Evolutionary conservation across 2,329 filamentous ascomycete species (phyloP), one percentile per base, ranked within the genome.

Genomic region (Verticillium alfalfae): DNA sequence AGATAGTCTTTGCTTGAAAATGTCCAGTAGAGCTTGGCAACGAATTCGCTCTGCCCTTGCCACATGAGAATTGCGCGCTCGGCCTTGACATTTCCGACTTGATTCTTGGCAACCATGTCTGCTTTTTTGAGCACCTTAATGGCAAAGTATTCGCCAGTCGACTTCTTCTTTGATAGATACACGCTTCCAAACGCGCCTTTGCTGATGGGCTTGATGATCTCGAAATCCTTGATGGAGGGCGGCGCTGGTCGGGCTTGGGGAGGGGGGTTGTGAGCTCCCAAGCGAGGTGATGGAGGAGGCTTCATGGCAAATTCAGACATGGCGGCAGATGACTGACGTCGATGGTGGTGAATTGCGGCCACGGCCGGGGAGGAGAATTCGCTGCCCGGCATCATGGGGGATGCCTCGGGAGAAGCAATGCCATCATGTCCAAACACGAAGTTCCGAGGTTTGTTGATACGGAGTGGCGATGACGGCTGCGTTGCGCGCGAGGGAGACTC

Each of bases 11-110:
- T 99, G 82, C 94, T 99, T 4, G 95, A 97, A 71, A 99, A 99
- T 0, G 95, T 99, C 96, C 96, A 99, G 78, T 98, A 99, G 13
- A 99, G 84, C 78, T 99, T 99, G 34, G 95, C 95, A 62, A 99
- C 95, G 73, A 99, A 99, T 63, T 99, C 95, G 73, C 96, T 99
- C 75, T 98, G 93, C 26, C 95, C 95, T 78, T 99, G 95, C 92
- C 95, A 98, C 95, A 99, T 99, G 95, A 99, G 98, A 72, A 99
- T 99, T 26, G 96, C 96, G 67, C 95, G 87, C 76, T 99, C 95
- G 9, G 96, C 95, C 76, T 99, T 98, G 70, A 99, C 95, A 71
- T 99, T 99, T 67, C 95, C 97, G 68, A 99, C 93, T 73, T 99
- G 95, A 73, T 99, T 99, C 77, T 99, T 99, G 64, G 95, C 95